Evolutionary conservation across 2,329 filamentous ascomycete genomes (phyloP).

Genomic region (Cladosporium sp.): DNA sequence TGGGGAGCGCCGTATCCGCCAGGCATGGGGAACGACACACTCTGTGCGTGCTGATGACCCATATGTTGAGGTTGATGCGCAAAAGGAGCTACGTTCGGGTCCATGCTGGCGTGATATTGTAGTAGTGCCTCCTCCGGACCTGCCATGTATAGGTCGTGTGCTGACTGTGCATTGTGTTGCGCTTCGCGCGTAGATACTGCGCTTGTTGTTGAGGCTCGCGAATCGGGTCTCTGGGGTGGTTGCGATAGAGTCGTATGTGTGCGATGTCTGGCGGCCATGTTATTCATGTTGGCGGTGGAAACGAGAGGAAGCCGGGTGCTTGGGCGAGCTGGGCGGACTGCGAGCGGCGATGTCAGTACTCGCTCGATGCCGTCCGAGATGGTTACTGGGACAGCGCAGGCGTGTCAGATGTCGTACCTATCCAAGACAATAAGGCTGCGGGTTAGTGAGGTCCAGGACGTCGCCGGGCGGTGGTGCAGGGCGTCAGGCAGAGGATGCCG

Average conservation of each 20-base stretch:
- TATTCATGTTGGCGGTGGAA: conserved; percentile 6
- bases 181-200: conserved; percentile 28
- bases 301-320: conserved; percentile 4
- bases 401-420: conserved; percentile 9
- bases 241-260: conserved; percentile 23
- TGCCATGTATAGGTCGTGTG: conserved; percentile 17
- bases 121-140: conserved; percentile 29
- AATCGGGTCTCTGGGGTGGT: conserved; percentile 26
- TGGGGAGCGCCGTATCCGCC: conserved; percentile 20
- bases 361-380: neutral
- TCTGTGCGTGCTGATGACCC: conserved; percentile 21
- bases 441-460: conserved; percentile 9
- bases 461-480: conserved; percentile 3
- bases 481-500: neutral
- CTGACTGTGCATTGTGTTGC: conserved; percentile 22
- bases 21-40: conserved; percentile 18
- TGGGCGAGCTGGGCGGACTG: conserved; percentile 10
- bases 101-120: conserved; percentile 28
- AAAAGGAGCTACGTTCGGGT: conserved; percentile 13
- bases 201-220: conserved; percentile 32
- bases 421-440: conserved; percentile 2
- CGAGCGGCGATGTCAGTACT: conserved; percentile 2
- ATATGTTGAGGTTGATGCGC: conserved; percentile 15
- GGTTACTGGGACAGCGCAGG: conserved; percentile 4
- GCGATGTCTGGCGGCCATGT: conserved; percentile 19